These are phyloP conservation scores for Piromyces finnis DNA, from an alignment of 192 early-diverging fungal genomes.

Conservation along the genomic window DNA sequence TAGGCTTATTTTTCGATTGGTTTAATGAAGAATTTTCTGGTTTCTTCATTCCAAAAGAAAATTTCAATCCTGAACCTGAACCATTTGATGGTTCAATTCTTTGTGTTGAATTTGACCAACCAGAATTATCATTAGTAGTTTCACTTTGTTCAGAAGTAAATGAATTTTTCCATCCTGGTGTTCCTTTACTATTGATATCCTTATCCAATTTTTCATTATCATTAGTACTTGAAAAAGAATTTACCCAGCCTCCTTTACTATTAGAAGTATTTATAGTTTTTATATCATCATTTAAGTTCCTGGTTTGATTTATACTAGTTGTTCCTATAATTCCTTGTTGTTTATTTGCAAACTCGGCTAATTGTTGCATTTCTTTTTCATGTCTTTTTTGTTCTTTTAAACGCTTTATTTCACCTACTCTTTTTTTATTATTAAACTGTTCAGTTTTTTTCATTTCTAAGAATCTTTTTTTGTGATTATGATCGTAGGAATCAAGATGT, in stretches of 20 bases:
- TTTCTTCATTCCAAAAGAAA: background rate
- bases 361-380: background rate
- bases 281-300: background rate
- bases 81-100: background rate
- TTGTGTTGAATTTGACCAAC: background rate
- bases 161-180: background rate
- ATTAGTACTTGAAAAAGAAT: background rate
- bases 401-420: background rate
- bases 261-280: background rate
- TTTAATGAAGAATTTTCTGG: background rate
- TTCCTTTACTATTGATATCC: background rate
- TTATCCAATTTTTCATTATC: background rate
- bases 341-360: background rate
- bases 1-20: background rate
- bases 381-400: background rate
- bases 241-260: background rate
- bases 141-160: background rate
- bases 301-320: background rate
- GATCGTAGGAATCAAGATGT: constrained; percentile 60
- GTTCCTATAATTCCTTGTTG: background rate
- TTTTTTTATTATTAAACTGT: background rate
- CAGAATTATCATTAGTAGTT: background rate
- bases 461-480: constrained; percentile 52
- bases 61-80: background rate
- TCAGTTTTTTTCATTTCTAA: background rate